Evolutionary conservation across 2,329 filamentous ascomycete genomes (phyloP), one percentile per base, ranked within the genome.

Genomic region (Orbilia javanica): DNA sequence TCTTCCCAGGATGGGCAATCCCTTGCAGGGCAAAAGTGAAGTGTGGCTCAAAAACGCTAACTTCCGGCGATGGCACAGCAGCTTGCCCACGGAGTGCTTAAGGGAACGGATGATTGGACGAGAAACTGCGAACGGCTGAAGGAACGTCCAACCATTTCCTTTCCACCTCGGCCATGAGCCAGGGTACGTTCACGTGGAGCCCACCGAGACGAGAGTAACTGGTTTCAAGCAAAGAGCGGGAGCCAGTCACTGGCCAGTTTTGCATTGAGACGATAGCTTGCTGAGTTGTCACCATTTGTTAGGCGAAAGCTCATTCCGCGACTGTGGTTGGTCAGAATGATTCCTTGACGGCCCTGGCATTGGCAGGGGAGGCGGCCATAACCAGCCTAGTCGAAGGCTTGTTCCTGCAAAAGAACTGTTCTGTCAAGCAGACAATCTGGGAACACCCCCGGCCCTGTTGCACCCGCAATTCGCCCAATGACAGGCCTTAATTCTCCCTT

Each of bases 261-360:
- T 72, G 74, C 74, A 71, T 72, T 78, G 65, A 78, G 67, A 77
- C 73, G 74, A 78, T 62, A 78, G 74, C 74, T 78, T 78, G 74
- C 73, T 78, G 74, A 78, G 74, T 78, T 78, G 74, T 78, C 74
- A 71, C 74, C 74, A 53, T 78, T 78, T 78, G 67, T 78, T 72
- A 72, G 74, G 36, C 74, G 67, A 72, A 78, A 63, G 74, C 52
- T 44, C 57, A 67, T 68, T 53, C 67, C 62, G 34, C 55, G 42
- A 44, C 55, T 78, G 62, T 78, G 74, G 68, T 78, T 78, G 74
- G 74, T 55, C 48, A 48, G 62, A 25, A 22, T 48, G 62, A 78
- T 72, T 67, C 62, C 74, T 72, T 68, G 74, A 78, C 74, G 60
- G 55, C 57, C 73, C 73, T 68, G 68, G 66, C 57, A 57, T 53